A percentile compares a stretch with the other conserved stretches of the same genome.
phyloP scores from a whole-genome alignment of 1,284 basidiomycete genomes.

The Marasmius sp. region DNA sequence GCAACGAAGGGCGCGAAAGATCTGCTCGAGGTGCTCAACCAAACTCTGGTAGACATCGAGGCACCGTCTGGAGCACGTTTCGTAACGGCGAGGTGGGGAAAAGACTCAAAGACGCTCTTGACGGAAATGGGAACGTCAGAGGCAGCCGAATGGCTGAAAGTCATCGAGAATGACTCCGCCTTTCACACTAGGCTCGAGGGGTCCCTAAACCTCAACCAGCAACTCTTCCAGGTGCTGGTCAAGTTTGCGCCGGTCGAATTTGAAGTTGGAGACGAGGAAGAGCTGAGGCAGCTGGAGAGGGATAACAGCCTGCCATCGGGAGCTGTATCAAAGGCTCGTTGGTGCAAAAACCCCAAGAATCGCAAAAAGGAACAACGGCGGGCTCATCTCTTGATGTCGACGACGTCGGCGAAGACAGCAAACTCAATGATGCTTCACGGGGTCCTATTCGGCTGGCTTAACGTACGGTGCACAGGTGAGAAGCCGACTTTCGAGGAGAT shows the following conservation, averaged over 20 bases:
- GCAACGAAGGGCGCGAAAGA: neutral
- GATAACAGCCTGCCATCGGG: neutral
- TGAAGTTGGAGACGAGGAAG: neutral
- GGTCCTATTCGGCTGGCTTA: neutral
- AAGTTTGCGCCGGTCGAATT: neutral
- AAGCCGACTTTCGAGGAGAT: conserved; percentile 4
- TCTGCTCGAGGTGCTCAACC: neutral
- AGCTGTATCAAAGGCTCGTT: neutral
- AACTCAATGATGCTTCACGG: neutral
- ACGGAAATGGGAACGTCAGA: neutral
- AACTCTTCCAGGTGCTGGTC: neutral
- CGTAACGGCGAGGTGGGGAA: neutral
- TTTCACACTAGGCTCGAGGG: neutral
- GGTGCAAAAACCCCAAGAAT: neutral
- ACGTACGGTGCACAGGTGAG: neutral
- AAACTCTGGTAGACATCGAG: neutral
- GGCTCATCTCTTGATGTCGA: neutral
- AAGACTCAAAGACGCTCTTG: neutral
- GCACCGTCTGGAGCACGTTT: neutral
- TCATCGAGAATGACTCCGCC: neutral
- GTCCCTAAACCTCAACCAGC: neutral
- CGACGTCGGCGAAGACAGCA: neutral
- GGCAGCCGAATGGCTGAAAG: neutral
- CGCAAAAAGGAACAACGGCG: neutral
- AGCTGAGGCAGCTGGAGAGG: neutral